Percentiles rank a stretch among this genome's conserved stretches.
Evolutionary conservation across 345 rosid genomes (phyloP).

Genomic region (Dimocarpus longan): DNA sequence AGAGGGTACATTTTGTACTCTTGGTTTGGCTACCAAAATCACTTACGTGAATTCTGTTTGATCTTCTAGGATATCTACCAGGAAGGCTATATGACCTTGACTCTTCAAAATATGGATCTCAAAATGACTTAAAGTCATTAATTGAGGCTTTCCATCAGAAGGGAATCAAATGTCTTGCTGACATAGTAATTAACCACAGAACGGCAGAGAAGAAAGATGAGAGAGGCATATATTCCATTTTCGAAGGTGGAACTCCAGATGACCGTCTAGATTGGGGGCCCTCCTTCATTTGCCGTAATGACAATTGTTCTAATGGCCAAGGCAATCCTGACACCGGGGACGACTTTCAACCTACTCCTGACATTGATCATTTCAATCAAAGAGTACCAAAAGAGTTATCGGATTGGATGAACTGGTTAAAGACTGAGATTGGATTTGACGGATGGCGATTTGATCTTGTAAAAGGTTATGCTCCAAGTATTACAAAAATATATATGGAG

Average conservation of each 20-base stretch:
- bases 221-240: conserved; percentile 61
- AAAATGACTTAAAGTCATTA: conserved; percentile 53
- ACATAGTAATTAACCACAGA: conserved; percentile 84
- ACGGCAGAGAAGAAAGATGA: conserved; percentile 73
- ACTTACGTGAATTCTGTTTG: neutral
- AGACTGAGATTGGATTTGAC: conserved; percentile 64
- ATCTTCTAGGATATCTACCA: conserved; percentile 70
- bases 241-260: conserved; percentile 87
- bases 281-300: conserved; percentile 61
- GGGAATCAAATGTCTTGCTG: conserved; percentile 75
- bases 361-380: conserved; percentile 79
- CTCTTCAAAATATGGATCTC: conserved; percentile 73
- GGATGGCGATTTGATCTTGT: conserved; percentile 86
- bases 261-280: conserved; percentile 90
- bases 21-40: neutral
- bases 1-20: neutral
- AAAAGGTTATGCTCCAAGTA: conserved; percentile 60
- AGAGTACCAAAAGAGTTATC: conserved; percentile 68
- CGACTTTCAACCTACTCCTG: conserved; percentile 59
- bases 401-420: conserved; percentile 93
- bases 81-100: conserved; percentile 84
- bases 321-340: conserved; percentile 78
- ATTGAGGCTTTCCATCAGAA: conserved; percentile 48
- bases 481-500: conserved; percentile 55
- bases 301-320: conserved; percentile 55